phyloP scores from a whole-genome alignment of 306 rosid species.

The Sechiopsis laciniata region DNA sequence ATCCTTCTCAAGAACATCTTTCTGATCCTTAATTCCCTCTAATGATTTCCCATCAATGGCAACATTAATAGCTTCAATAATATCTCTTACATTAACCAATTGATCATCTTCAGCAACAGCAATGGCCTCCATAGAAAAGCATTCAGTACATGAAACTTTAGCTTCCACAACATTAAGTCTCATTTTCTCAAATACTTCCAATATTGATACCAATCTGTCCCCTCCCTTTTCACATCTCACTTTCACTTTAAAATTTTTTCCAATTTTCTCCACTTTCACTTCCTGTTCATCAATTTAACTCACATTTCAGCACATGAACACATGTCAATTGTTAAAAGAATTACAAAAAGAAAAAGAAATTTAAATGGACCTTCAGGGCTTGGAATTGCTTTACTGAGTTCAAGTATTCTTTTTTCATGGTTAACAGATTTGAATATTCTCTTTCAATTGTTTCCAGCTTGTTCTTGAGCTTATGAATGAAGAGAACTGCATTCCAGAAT shows the following conservation, averaged over 20 bases:
- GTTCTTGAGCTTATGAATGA: conserved; percentile 31
- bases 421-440: conserved; percentile 31
- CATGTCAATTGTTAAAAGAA: conserved; percentile 29
- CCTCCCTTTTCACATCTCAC: conserved; percentile 53
- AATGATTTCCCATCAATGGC: conserved; percentile 32
- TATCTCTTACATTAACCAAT: conserved; percentile 33
- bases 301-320: conserved; percentile 44
- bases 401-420: conserved; percentile 21
- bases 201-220: conserved; percentile 52
- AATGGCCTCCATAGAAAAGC: conserved; percentile 61
- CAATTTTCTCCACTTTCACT: conserved; percentile 66
- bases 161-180: conserved; percentile 57
- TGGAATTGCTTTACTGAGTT: conserved; percentile 19
- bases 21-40: background rate
- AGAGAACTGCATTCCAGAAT: conserved; percentile 21
- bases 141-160: conserved; percentile 54
- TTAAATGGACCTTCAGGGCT: conserved; percentile 21
- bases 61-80: conserved; percentile 36
- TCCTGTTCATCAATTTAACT: conserved; percentile 32
- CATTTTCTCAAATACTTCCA: conserved; percentile 61
- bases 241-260: conserved; percentile 45
- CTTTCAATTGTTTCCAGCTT: conserved; percentile 35
- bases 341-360: no score
- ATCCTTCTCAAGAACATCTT: background rate
- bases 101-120: conserved; percentile 38